Base-by-base conservation (phyloP, 2,329 filamentous ascomycete genomes). In the Zymoseptoria crescenta region DNA sequence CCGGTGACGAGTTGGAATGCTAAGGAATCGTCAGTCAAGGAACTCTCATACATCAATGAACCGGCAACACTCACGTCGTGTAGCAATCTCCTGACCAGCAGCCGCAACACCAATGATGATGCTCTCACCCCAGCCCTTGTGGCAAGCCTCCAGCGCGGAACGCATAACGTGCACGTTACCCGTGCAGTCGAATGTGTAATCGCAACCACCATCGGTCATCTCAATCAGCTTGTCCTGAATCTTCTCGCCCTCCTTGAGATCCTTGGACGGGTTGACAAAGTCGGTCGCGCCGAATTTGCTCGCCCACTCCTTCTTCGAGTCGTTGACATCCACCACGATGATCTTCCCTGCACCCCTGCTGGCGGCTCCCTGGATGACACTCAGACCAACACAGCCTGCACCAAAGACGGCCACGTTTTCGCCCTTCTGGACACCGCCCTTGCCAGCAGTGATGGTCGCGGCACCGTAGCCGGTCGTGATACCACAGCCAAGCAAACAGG, bases 151-250 rank as follows among this genome's bases (percentile, higher is more conserved):
- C 61, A 99, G 85, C 49, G 94, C 94, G 56, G 90, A 88, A 64
- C 94, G 84, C 94, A 96, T 99, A 58, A 99, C 94, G 68, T 86
- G 84, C 56, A 97, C 92, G 72, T 97, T 97, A 61, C 94, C 94
- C 6, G 94, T 99, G 83, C 94, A 97, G 80, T 99, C 94, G 74
- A 99, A 99, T 54, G 94, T 99, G 81, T 96, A 97, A 80, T 99
- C 94, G 74, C 91, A 96, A 55, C 94, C 94, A 66, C 94, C 94
- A 71, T 97, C 94, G 1, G 94, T 99, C 88, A 97, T 91, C 78
- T 97, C 93, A 67, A 97, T 85, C 65, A 99, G 83, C 80, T 93
- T 88, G 72, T 96, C 91, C 70, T 95, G 90, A 68, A 97, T 88
- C 61, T 83, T 90, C 82, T 93, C 88, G 64, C 81, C 83, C 54